Conservation (phyloP, 129 eudicot genomes). For the Smallanthus sonchifolius region DNA sequence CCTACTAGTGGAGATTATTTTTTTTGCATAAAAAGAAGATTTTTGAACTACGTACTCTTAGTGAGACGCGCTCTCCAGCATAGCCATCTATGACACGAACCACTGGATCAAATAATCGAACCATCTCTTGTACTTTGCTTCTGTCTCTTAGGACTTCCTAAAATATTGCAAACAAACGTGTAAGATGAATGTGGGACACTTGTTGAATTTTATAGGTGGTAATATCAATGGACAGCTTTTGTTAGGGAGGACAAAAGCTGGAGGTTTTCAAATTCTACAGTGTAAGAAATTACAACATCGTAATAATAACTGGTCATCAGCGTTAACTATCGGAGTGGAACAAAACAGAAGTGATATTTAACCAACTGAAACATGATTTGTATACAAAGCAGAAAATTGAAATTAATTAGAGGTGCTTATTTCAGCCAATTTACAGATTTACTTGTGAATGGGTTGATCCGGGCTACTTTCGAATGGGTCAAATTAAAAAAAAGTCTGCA, state of each 20-base stretch:
- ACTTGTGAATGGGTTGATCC: background rate
- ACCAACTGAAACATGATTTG: slow-evolving; percentile 5
- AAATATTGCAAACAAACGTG: slow-evolving; percentile 11
- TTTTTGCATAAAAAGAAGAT: background rate
- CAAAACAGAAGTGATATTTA: background rate
- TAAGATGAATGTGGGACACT: slow-evolving; percentile 7
- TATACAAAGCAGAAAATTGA: background rate
- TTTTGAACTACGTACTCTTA: slow-evolving; percentile 53
- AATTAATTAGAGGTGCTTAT: background rate
- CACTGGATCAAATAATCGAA: slow-evolving; percentile 72
- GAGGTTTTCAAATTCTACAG: slow-evolving; percentile 5
- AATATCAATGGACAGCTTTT: background rate
- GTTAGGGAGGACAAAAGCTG: background rate
- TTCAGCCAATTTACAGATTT: background rate
- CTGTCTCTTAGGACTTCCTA: slow-evolving; percentile 85
- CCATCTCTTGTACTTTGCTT: slow-evolving; percentile 80
- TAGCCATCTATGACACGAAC: slow-evolving; percentile 76
- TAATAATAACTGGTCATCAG: slow-evolving; percentile 5
- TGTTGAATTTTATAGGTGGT: background rate
- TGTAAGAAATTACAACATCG: slow-evolving; percentile 12
- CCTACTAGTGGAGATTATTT: background rate
- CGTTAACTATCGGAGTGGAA: background rate
- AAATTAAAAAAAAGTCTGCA: no score
- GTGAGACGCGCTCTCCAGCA: slow-evolving; percentile 90
- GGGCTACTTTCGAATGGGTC: background rate